Evolutionary conservation across 176 grass and related monocot genomes (phyloP).

Genomic region (Stipa capillata): DNA sequence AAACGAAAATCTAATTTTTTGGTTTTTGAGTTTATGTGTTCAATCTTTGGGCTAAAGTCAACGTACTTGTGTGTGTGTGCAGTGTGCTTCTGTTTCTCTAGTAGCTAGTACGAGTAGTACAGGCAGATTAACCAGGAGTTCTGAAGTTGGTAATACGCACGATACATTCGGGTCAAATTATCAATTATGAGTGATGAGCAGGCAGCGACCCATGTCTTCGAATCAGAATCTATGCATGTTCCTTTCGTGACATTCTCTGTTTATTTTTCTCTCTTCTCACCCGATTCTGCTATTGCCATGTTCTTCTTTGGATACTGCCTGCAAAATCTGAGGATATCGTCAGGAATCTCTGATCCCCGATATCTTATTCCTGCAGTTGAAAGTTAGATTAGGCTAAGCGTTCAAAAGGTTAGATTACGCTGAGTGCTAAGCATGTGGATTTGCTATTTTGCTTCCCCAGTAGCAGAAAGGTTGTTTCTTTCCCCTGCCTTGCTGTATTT

Average conservation of each 20-base stretch:
- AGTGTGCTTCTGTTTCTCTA: neutral
- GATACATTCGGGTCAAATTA: neutral
- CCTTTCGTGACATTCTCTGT: neutral
- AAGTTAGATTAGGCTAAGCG: neutral
- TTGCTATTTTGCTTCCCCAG: neutral
- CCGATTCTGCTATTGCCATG: neutral
- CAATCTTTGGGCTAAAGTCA: no score
- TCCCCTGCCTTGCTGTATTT: neutral
- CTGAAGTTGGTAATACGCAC: neutral
- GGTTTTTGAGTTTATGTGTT: no score
- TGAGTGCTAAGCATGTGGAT: neutral
- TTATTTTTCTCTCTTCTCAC: neutral
- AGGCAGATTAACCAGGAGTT: neutral
- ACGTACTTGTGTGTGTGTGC: neutral
- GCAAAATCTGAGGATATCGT: neutral
- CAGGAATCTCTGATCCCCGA: neutral
- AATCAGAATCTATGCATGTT: slow-evolving; percentile 19
- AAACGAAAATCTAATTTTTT: no score
- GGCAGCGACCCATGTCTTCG: neutral
- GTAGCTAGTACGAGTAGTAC: neutral
- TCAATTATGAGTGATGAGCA: neutral
- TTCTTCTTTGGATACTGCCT: neutral
- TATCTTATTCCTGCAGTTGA: neutral
- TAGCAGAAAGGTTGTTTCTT: neutral
- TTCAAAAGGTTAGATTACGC: no score